Conservation (phyloP, 306 rosid genomes). For the Sphenostylis stenocarpa region DNA sequence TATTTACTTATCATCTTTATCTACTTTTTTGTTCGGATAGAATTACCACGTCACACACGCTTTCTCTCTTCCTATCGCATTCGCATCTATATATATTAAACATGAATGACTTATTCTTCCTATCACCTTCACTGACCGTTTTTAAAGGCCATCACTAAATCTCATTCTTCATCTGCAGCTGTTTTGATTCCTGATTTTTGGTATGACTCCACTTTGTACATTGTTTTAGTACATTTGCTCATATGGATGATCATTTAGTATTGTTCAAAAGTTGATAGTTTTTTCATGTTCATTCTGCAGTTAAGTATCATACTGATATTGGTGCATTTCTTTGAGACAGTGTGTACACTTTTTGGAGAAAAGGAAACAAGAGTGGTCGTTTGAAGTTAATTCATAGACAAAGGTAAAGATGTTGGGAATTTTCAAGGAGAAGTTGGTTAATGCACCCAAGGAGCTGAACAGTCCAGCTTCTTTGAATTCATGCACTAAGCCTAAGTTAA, state of each 20-base stretch:
- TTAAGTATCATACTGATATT: slow-evolving; percentile 19
- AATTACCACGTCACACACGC: slow-evolving; percentile 48
- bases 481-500: slow-evolving; percentile 49
- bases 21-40: slow-evolving; percentile 50
- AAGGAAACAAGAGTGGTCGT: too few relatives aligned
- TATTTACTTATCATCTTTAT: not conserved
- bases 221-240: not conserved
- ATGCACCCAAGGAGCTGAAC: slow-evolving; percentile 88
- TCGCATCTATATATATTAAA: slow-evolving; percentile 19
- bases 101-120: not conserved
- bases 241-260: not conserved
- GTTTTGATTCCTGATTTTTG: slow-evolving; percentile 13
- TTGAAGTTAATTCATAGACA: not conserved
- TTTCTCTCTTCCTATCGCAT: not conserved
- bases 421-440: slow-evolving; percentile 72
- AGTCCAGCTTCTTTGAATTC: slow-evolving; percentile 66
- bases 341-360: not conserved
- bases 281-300: slow-evolving; percentile 33
- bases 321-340: slow-evolving; percentile 36
- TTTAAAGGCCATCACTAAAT: not conserved
- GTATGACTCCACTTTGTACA: not conserved
- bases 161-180: slow-evolving; percentile 23
- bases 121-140: slow-evolving; percentile 12
- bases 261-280: not conserved
- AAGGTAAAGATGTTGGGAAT: slow-evolving; percentile 61